Evolutionary conservation across 2,329 filamentous ascomycete species (phyloP).

Genomic region (Endoconidiophora polonica): DNA sequence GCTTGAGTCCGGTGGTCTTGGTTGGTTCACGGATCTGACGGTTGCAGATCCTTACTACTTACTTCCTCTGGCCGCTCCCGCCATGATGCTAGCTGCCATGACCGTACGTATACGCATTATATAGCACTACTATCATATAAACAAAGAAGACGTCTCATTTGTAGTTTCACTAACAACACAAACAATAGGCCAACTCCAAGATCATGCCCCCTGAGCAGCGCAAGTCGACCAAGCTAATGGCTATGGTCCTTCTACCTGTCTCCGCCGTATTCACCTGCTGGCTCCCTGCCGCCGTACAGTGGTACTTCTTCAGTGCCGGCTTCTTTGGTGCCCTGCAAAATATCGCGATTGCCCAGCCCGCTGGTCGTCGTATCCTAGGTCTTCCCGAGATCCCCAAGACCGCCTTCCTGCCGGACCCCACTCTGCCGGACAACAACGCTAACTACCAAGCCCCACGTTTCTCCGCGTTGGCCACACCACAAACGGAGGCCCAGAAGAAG

Average conservation of each 20-base stretch:
- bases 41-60: constrained; percentile 60
- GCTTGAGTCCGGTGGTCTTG: constrained; percentile 49
- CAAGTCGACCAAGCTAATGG: constrained; percentile 26
- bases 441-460: constrained; percentile 23
- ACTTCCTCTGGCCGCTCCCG: constrained; percentile 47
- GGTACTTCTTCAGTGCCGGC: constrained; percentile 29
- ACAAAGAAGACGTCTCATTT: background rate
- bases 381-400: constrained; percentile 20
- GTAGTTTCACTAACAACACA: constrained; percentile 13
- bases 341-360: constrained; percentile 22
- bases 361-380: constrained; percentile 23
- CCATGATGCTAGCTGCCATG: constrained; percentile 39
- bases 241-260: constrained; percentile 26
- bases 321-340: constrained; percentile 21
- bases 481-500: constrained; percentile 14
- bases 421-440: constrained; percentile 1
- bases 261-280: constrained; percentile 30
- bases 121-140: constrained; percentile 10
- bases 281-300: constrained; percentile 31
- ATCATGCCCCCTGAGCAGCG: constrained; percentile 20
- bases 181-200: constrained; percentile 21
- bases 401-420: constrained; percentile 13
- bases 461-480: background rate
- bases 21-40: constrained; percentile 71
- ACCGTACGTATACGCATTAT: constrained; percentile 23